Conservation (phyloP, 2,329 filamentous ascomycete species). For the Emericellopsis cladophorae region DNA sequence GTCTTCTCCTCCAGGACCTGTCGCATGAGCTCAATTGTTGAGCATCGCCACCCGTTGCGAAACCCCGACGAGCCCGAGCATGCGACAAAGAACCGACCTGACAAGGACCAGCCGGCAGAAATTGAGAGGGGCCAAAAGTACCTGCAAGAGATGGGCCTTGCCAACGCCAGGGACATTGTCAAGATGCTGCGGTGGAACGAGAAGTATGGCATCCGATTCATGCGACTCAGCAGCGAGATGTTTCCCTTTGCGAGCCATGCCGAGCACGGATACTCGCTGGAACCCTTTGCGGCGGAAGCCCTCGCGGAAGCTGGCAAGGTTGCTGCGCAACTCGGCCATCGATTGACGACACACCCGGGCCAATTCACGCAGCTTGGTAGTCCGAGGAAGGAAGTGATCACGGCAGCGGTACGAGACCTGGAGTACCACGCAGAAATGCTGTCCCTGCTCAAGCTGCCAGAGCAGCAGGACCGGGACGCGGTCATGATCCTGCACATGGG, state of each 20-base stretch:
- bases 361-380: slow-evolving; percentile 89
- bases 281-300: slow-evolving; percentile 67
- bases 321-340: slow-evolving; percentile 66
- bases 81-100: slow-evolving; percentile 73
- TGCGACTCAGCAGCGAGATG: slow-evolving; percentile 90
- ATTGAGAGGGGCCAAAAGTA: slow-evolving; percentile 55
- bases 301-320: slow-evolving; percentile 67
- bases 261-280: slow-evolving; percentile 75
- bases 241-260: slow-evolving; percentile 90
- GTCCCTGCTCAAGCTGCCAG: slow-evolving; percentile 59
- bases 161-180: slow-evolving; percentile 70
- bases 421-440: slow-evolving; percentile 84
- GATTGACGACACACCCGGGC: slow-evolving; percentile 82
- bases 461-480: slow-evolving; percentile 70
- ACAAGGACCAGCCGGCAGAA: slow-evolving; percentile 57
- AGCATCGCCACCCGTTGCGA: slow-evolving; percentile 71
- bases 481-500: slow-evolving; percentile 95
- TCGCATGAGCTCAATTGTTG: slow-evolving; percentile 78
- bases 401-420: slow-evolving; percentile 66
- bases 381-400: slow-evolving; percentile 64
- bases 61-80: slow-evolving; percentile 70
- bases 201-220: slow-evolving; percentile 80
- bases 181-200: slow-evolving; percentile 92
- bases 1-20: slow-evolving; percentile 89
- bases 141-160: slow-evolving; percentile 64